phyloP scores from a whole-genome alignment of 1,284 basidiomycete genomes.

The Ceratorhiza oryzae-sativae region DNA sequence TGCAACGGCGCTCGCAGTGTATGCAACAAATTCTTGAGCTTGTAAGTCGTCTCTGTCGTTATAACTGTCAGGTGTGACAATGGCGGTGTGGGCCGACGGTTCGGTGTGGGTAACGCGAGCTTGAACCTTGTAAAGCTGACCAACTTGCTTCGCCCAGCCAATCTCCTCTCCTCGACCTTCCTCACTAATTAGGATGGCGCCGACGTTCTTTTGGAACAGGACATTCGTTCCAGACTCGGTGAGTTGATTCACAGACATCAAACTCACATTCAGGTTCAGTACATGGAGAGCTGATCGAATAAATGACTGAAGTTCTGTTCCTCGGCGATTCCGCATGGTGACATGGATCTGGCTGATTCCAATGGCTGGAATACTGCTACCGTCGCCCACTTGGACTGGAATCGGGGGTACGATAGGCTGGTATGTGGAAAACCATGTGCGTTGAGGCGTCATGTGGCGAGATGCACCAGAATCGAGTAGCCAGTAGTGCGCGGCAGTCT shows the following conservation, averaged over 20 bases:
- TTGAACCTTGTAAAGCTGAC: slow-evolving; percentile 7
- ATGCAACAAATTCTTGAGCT: too few relatives aligned
- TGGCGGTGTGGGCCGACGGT: background rate
- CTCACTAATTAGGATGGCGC: background rate
- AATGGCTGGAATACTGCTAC: background rate
- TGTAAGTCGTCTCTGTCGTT: slow-evolving; percentile 3
- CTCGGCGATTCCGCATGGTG: background rate
- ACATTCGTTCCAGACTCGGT: background rate
- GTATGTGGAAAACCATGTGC: slow-evolving; percentile 7
- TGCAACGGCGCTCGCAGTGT: too few relatives aligned
- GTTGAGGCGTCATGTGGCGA: slow-evolving; percentile 9
- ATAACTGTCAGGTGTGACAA: background rate
- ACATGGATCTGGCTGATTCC: slow-evolving; percentile 1
- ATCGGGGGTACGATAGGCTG: background rate
- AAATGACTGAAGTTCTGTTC: background rate
- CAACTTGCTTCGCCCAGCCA: background rate
- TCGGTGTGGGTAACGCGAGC: slow-evolving; percentile 3
- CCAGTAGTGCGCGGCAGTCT: background rate
- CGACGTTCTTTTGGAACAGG: background rate
- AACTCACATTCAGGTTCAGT: slow-evolving; percentile 1
- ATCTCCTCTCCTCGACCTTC: background rate
- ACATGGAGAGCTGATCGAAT: slow-evolving; percentile 5
- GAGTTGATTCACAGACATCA: slow-evolving; percentile 1
- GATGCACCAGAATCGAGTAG: too few relatives aligned
- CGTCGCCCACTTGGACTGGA: slow-evolving; percentile 8